Conservation (phyloP, 202 grass and related monocot species). For the Setaria viridis region DNA sequence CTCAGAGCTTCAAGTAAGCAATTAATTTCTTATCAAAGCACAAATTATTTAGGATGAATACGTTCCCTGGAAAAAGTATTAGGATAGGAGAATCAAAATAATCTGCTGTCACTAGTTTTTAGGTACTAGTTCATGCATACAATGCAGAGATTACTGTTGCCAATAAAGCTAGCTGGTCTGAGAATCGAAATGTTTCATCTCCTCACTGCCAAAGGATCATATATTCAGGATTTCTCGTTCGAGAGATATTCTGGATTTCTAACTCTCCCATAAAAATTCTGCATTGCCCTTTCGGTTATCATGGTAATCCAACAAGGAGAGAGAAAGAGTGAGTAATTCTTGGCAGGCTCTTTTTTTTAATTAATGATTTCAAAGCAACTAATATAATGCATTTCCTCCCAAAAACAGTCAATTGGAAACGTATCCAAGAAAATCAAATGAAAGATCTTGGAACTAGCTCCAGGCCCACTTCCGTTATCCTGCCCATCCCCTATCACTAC, state of each 20-base stretch:
- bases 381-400: background rate
- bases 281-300: background rate
- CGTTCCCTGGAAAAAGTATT: background rate
- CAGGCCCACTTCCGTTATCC: background rate
- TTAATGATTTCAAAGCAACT: background rate
- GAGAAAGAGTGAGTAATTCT: background rate
- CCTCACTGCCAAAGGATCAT: slow-evolving; percentile 7
- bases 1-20: slow-evolving; percentile 94
- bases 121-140: background rate
- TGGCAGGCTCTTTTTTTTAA: background rate
- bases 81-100: slow-evolving; percentile 23
- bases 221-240: background rate
- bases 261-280: background rate
- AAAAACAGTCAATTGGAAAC: background rate
- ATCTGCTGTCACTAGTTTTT: background rate
- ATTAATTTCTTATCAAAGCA: slow-evolving; percentile 23
- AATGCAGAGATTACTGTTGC: background rate
- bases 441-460: slow-evolving; percentile 11
- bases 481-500: slow-evolving; percentile 22
- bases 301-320: background rate
- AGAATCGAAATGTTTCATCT: background rate
- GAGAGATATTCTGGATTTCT: background rate
- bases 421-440: background rate
- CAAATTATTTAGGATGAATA: background rate
- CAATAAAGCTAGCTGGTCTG: background rate